Evolutionary conservation across 2,329 filamentous ascomycete genomes (phyloP), one percentile per base, ranked within the genome.

Genomic region (Pseudogymnoascus sp.): DNA sequence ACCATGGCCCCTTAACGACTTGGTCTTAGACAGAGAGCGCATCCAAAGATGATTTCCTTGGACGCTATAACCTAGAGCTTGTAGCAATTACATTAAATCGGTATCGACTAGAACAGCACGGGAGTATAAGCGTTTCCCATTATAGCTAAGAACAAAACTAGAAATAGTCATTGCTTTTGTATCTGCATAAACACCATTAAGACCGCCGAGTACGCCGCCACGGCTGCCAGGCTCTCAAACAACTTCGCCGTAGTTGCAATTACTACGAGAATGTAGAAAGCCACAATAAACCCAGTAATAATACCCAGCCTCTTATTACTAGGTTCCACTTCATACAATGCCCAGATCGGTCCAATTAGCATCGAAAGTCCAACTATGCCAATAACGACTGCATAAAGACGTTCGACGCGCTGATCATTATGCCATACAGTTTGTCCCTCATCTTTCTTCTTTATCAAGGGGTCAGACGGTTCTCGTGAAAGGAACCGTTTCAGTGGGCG

Each of bases 321-420:
- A 4, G 12, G 42, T n/a, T 46, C 21, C 42, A 60, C 49, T n/a
- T 16, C 3, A 11, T 62, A 11, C 18, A 65, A 53, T n/a, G 25
- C n/a, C 64, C 62, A 65, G 3, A 65, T 23, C n/a, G 62, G 64
- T 7, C n/a, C 62, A 25, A 65, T 43, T 5, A 65, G 21, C 64
- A 65, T 65, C 11, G 21, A 42, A 49, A 65, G 31, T 0, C 64
- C 64, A 7, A 63, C 21, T 9, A 21, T 61, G 14, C 28, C 59
- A 60, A 60, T 23, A 11, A 61, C 28, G 7, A 42, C 38, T 11
- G 14, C 34, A 1, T 34, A 61, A 16, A 61, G 12, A 5, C 18
- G 5, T 6, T 61, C 59, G 8, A 61, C 34, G 2, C 59, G 25
- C 8, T 18, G 3, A 14, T 61, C 59, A n/a, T 61, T 37, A n/a